Conservation (phyloP, 306 rosid species). For the Bauhinia variegata region DNA sequence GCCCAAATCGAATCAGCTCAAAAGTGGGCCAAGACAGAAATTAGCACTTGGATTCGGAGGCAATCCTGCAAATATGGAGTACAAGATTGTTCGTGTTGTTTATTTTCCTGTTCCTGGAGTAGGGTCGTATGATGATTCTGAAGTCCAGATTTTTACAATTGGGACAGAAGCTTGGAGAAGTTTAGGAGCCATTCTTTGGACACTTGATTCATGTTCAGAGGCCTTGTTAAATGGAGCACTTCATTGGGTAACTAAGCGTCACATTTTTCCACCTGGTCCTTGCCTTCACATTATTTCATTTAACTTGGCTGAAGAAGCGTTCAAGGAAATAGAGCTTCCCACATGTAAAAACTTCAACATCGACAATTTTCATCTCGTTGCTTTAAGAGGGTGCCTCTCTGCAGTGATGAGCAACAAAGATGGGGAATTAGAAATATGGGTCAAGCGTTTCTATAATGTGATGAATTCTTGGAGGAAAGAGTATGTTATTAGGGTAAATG, state of each 20-base stretch:
- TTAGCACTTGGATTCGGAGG: background rate
- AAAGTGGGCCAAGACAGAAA: background rate
- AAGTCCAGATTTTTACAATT: conserved; percentile 7
- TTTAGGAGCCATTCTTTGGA: conserved; percentile 5
- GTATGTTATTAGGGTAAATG: background rate
- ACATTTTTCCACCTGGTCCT: background rate
- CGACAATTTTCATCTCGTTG: background rate
- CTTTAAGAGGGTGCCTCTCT: conserved; percentile 1
- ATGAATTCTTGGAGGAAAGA: conserved; percentile 16
- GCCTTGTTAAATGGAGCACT: conserved; percentile 9
- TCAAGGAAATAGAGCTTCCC: conserved; percentile 1
- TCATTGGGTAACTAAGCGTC: conserved; percentile 13
- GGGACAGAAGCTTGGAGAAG: conserved; percentile 25
- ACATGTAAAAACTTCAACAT: background rate
- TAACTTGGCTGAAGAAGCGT: conserved; percentile 6
- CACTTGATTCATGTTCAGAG: background rate
- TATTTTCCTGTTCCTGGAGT: background rate
- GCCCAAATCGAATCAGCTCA: conserved; percentile 7
- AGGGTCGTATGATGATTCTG: background rate
- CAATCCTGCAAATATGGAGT: background rate
- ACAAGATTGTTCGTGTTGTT: conserved; percentile 2
- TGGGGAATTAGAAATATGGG: conserved; percentile 5
- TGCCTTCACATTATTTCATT: background rate
- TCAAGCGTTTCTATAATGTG: conserved; percentile 5
- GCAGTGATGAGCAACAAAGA: background rate